Conservation (phyloP, 169 alveolate species). For the Fabrea salina region DNA sequence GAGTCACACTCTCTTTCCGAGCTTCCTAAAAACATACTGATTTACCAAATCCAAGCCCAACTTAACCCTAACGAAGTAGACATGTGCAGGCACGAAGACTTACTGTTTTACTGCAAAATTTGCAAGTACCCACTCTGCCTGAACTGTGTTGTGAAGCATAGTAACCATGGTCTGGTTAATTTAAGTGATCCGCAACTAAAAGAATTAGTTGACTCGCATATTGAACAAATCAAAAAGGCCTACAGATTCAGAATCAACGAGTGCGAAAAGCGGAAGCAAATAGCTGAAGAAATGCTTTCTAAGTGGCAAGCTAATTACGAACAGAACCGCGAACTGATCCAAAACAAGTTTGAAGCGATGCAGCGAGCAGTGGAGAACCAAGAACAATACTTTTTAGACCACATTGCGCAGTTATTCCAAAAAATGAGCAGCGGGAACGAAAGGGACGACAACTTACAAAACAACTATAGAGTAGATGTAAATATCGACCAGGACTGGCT, state of each 20-base stretch:
- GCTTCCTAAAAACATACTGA: neutral
- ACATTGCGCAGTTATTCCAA: neutral
- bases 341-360: neutral
- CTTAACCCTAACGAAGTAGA: neutral
- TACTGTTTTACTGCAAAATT: conserved; percentile 4
- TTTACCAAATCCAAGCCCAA: conserved; percentile 17
- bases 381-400: conserved; percentile 22
- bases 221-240: conserved; percentile 3
- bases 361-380: neutral
- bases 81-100: conserved; percentile 1
- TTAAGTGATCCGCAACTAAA: conserved; percentile 1
- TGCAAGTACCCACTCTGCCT: conserved; percentile 22
- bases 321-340: neutral
- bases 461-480: neutral
- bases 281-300: neutral
- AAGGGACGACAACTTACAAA: conserved; percentile 14
- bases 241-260: neutral
- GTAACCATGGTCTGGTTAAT: conserved; percentile 8
- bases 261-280: neutral
- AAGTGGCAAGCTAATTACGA: neutral
- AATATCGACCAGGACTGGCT: neutral
- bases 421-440: neutral
- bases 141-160: conserved; percentile 18
- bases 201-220: neutral
- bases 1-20: neutral